phyloP scores from a whole-genome alignment of 495 filamentous ascomycete species.

The Podospora comata region DNA sequence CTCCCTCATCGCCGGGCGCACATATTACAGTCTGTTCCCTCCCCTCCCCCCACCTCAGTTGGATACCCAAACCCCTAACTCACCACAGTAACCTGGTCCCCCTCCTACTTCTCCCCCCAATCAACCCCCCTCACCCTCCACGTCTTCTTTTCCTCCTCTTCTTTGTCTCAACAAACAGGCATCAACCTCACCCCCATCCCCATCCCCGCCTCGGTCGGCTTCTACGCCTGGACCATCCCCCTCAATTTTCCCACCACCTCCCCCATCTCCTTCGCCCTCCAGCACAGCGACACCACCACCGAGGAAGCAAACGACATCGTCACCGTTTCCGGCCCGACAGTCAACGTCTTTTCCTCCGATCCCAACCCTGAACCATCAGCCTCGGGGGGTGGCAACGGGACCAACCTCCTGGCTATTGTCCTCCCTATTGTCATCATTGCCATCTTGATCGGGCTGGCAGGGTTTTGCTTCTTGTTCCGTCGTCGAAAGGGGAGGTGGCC shows the following conservation, averaged over 20 bases:
- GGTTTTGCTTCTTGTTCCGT: constrained; percentile 21
- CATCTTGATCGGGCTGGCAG: constrained; percentile 14
- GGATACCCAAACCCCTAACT: neutral
- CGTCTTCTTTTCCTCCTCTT: constrained; percentile 1
- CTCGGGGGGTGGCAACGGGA: neutral
- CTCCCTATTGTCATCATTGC: constrained; percentile 26
- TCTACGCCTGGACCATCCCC: constrained; percentile 26
- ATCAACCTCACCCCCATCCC: constrained; percentile 11
- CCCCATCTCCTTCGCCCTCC: constrained; percentile 18
- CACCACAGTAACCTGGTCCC: constrained; percentile 32
- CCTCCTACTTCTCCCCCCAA: constrained; percentile 20
- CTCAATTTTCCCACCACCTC: constrained; percentile 18
- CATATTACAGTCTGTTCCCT: constrained; percentile 31
- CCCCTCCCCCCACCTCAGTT: neutral
- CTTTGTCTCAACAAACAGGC: neutral
- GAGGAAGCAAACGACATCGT: constrained; percentile 1
- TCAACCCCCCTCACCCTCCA: constrained; percentile 17
- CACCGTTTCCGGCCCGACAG: constrained; percentile 18
- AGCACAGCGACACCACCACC: constrained; percentile 11
- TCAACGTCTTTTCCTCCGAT: constrained; percentile 11
- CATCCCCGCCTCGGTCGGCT: constrained; percentile 24
- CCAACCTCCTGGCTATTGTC: constrained; percentile 22
- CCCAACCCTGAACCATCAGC: neutral
- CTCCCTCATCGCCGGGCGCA: constrained; percentile 20
- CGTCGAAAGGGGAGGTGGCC: constrained; percentile 19